These are phyloP conservation scores for Emericellopsis atlantica DNA, from an alignment of 2,329 filamentous ascomycete genomes.

Conservation along the genomic window DNA sequence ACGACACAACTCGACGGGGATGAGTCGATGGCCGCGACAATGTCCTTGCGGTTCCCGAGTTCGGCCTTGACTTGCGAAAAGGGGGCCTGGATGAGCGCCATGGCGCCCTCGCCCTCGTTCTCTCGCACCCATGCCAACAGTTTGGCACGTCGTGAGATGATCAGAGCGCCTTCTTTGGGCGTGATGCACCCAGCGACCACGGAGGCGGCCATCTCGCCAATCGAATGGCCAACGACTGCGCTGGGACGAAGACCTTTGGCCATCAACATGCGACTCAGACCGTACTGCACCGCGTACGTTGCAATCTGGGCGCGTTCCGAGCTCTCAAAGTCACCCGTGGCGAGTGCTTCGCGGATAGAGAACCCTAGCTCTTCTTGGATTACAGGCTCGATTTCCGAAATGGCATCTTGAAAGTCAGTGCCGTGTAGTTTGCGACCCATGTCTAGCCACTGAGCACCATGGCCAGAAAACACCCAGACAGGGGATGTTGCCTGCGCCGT, in stretches of 20 bases:
- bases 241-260: neutral
- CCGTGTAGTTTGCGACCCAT: constrained; percentile 2
- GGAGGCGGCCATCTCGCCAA: constrained; percentile 5
- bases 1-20: constrained; percentile 4
- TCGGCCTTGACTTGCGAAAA: neutral
- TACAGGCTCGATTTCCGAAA: constrained; percentile 2
- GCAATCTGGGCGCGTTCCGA: constrained; percentile 3
- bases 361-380: constrained; percentile 1
- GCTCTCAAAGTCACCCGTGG: constrained; percentile 2
- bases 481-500: neutral
- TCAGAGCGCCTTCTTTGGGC: constrained; percentile 2
- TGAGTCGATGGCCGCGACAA: constrained; percentile 5
- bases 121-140: constrained; percentile 1
- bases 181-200: constrained; percentile 4
- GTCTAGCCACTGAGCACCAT: constrained; percentile 3
- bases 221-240: constrained; percentile 5
- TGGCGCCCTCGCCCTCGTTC: constrained; percentile 1
- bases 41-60: neutral
- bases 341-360: neutral
- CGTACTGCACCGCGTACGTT: constrained; percentile 4
- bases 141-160: constrained; percentile 1
- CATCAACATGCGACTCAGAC: constrained; percentile 1
- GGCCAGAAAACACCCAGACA: constrained; percentile 4
- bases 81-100: constrained; percentile 2
- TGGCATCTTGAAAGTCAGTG: constrained; percentile 1